Evolutionary conservation across 2,329 filamentous ascomycete genomes (phyloP).

Genomic region (Aspergillus pseudoviridinutans): DNA sequence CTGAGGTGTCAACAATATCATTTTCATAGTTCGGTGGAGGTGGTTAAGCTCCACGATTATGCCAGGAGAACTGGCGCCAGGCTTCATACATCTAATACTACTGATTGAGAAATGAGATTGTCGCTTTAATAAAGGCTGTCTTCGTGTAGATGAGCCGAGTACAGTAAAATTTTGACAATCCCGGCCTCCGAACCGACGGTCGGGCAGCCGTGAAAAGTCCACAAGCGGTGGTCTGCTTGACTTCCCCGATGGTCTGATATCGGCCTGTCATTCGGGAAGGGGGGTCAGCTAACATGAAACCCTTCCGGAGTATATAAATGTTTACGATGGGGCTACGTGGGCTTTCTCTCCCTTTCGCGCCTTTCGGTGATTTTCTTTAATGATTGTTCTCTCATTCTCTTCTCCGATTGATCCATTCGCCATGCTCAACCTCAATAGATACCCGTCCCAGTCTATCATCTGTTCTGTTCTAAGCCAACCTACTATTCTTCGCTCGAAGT

Average conservation of each 20-base stretch:
- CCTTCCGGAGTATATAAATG: conserved; percentile 2
- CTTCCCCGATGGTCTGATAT: conserved; percentile 10
- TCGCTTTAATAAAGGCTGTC: not conserved
- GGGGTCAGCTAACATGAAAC: not conserved
- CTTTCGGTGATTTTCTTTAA: not conserved
- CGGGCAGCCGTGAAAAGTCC: conserved; percentile 11
- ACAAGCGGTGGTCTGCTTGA: conserved; percentile 6
- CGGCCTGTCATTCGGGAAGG: conserved; percentile 1
- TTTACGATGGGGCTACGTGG: not conserved
- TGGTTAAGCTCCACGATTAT: no score
- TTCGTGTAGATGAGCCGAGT: not conserved
- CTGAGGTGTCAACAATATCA: not conserved
- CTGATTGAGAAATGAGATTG: not conserved
- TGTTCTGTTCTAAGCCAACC: not conserved
- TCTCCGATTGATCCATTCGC: not conserved
- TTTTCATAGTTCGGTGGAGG: not conserved
- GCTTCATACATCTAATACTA: no score
- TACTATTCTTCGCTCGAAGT: not conserved
- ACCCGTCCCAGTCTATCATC: not conserved
- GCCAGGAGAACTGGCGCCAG: no score
- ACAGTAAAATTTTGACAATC: not conserved
- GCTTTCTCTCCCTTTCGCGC: not conserved
- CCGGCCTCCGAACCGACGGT: conserved; percentile 5
- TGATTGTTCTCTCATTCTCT: not conserved
- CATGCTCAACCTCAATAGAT: not conserved